phyloP scores from a whole-genome alignment of 83 land plant species.

The Thuja plicata region DNA sequence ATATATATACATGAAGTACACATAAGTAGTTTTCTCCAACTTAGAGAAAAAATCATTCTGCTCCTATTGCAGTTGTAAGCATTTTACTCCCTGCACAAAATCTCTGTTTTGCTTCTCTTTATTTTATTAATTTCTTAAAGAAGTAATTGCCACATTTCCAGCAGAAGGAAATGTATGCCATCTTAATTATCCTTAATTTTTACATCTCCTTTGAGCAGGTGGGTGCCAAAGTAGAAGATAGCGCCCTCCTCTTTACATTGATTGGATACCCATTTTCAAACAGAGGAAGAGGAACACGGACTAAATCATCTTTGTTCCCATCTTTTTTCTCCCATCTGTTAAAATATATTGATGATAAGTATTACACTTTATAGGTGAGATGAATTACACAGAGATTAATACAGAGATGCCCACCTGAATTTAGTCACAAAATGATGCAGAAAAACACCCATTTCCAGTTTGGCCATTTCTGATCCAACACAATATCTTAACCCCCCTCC shows the following conservation, averaged over 20 bases:
- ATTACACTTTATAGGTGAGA: background rate
- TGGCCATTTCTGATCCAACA: slow-evolving; percentile 9
- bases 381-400: background rate
- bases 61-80: no score
- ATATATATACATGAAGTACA: no score
- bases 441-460: background rate
- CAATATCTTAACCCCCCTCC: slow-evolving; percentile 17
- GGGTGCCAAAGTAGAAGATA: background rate
- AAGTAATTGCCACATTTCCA: no score
- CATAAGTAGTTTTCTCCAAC: no score
- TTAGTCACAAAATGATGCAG: slow-evolving; percentile 10
- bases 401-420: background rate
- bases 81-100: no score
- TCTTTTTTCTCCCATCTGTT: slow-evolving; percentile 1
- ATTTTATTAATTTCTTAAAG: no score
- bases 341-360: background rate
- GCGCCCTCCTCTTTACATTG: background rate
- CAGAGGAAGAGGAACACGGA: background rate
- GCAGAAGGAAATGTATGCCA: no score
- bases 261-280: slow-evolving; percentile 13
- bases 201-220: no score
- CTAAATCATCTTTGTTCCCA: background rate
- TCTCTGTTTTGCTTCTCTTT: no score
- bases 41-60: no score
- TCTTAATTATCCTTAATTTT: no score